Evolutionary conservation across 169 alveolate species (phyloP), one percentile per base, ranked within the genome.

Genomic region (Neospora caninum): DNA sequence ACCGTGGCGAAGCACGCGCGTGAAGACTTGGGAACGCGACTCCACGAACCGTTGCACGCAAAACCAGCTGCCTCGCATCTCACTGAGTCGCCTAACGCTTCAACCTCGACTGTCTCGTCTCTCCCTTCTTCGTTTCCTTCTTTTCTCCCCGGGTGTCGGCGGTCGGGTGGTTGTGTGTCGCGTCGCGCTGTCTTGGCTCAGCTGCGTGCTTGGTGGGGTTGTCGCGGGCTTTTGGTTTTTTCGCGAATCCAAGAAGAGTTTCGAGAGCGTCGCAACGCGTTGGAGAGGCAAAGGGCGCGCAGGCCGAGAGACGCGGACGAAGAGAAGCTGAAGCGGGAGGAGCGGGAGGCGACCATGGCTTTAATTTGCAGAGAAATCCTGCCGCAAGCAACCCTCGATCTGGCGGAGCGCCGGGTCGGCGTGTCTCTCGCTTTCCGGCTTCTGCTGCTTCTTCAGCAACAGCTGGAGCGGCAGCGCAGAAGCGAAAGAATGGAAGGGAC

Each of bases 401-500:
- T 73, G 42, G 45, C 43, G 42, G 45, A 73, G 84, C 84, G 84
- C 38, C 84, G 84, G 7, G 42, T 73, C 43, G 84, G 84, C 0
- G 39, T 31, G 43, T 2, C 49, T 10, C 39, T 73, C 49, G 84
- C 49, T 22, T 73, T 34, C 84, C 84, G 84, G 22, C 43, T 73
- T 31, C 84, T 73, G 2, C 43, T 73, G 39, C 49, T 73, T 31
- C 84, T 73, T 18, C 84, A 73, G 84, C 84, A 73, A 43, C 84
- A 73, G 84, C 84, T 73, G 84, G 45, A 73, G 84, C 38, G 84
- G 18, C 43, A 36, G 45, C 4, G 84, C 43, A 18, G 84, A n/a
- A 64, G 73, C 73, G 73, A 29, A 6, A 27, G 73, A 27, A 16
- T 29, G 73, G 34, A 29, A 29, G 31, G 31, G 7, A 29, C 16